Evolutionary conservation across 2,329 filamentous ascomycete species (phyloP), one percentile per base, ranked within the genome.

Genomic region (Pseudogymnoascus destructans): DNA sequence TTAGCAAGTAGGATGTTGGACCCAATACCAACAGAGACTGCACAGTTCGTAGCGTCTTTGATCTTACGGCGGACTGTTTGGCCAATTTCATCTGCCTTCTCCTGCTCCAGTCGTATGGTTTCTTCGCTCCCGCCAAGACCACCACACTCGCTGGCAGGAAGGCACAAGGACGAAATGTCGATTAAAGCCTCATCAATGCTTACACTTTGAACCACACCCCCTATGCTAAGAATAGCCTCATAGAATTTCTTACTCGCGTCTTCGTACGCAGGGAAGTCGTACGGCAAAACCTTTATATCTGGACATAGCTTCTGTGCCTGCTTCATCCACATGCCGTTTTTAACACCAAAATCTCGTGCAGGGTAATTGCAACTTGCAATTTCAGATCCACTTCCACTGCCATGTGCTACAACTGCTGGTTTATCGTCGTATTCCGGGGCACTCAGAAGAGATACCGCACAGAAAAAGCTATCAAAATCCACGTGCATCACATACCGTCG

Each of bases 321-420:
- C 69, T 92, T 95, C 92, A 98, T 97, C 93, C 95, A 98, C 93
- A 97, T 98, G 35, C 95, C 95, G 65, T 98, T 98, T 68, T 91
- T 95, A 58, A 98, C 78, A 1, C 92, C 92, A 65, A 85, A 93
- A 30, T 81, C 78, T 35, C 93, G 82, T 5, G 95, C 93, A 17
- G 86, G 84, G 68, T 98, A 98, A 66, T 98, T 98, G 72, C 93
- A 98, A 63, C 91, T 96, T 19, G 93, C 93, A 66, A 98, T 97
- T 68, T 98, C 93, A 0, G 92, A 95, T 0, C 89, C 89, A 21
- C 81, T 82, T 0, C 92, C 92, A 46, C 79, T 80, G 3, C 92
- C 87, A 67, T 98, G 93, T 3, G 93, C 92, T 32, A 98, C 87
- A 0, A 88, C 93, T 1, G 86, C 83, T 0, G 95, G 93, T 67